Conservation (phyloP, 306 rosid species). For the Lathyrus tuberosus region DNA sequence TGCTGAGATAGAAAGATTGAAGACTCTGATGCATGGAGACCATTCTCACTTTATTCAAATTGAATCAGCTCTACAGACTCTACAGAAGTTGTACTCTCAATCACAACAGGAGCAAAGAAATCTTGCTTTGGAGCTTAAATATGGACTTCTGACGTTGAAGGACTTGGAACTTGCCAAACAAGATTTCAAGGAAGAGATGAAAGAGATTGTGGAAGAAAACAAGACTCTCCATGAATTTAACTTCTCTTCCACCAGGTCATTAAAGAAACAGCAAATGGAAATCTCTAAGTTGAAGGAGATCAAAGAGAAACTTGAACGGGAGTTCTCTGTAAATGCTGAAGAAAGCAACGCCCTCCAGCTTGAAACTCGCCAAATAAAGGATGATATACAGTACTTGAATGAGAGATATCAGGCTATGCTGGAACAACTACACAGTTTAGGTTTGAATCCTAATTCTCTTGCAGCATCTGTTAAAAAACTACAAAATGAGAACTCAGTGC, state of each 20-base stretch:
- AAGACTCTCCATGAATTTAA: conserved; percentile 59
- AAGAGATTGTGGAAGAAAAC: conserved; percentile 63
- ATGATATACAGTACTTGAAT: conserved; percentile 62
- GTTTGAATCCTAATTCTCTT: conserved; percentile 67
- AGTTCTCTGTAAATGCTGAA: conserved; percentile 56
- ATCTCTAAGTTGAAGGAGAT: conserved; percentile 77
- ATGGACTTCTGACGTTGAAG: conserved; percentile 75
- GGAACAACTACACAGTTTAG: conserved; percentile 68
- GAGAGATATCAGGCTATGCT: conserved; percentile 68
- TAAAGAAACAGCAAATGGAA: conserved; percentile 68
- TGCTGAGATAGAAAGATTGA: conserved; percentile 69
- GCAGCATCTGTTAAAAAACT: conserved; percentile 69
- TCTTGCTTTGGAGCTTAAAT: conserved; percentile 75
- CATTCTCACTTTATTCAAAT: conserved; percentile 74
- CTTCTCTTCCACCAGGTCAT: conserved; percentile 52
- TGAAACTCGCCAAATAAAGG: conserved; percentile 64
- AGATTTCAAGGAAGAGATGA: conserved; percentile 64
- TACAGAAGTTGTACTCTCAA: conserved; percentile 68
- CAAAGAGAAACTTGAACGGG: conserved; percentile 80
- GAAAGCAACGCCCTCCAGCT: conserved; percentile 64
- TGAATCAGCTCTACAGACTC: conserved; percentile 67
- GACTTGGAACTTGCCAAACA: conserved; percentile 66
- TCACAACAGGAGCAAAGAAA: conserved; percentile 88
- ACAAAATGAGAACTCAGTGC: conserved; percentile 66
- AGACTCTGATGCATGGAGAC: conserved; percentile 71